Evolutionary conservation across 1,284 basidiomycete genomes (phyloP).

Genomic region (Rhodotorula sp.): DNA sequence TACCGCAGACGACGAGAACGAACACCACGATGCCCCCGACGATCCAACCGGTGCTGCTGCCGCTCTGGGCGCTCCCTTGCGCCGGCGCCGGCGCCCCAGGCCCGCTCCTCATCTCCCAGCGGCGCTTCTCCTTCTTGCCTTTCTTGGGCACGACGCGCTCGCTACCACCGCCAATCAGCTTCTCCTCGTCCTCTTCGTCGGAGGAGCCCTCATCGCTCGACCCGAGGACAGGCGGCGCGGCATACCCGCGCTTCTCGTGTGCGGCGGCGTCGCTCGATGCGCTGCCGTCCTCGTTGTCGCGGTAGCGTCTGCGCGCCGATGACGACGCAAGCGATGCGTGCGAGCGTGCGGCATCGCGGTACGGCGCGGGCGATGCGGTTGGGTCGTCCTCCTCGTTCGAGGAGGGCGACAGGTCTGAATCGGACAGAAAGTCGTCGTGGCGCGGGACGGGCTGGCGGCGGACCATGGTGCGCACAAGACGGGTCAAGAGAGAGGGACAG

Average conservation of each 20-base stretch:
- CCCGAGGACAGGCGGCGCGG: background rate
- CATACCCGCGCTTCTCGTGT: background rate
- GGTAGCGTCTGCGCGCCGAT: background rate
- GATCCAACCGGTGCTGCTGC: background rate
- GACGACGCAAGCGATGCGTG: background rate
- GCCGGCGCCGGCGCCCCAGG: background rate
- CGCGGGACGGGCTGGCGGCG: background rate
- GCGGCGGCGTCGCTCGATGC: background rate
- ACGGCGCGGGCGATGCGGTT: background rate
- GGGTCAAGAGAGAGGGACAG: too few relatives aligned
- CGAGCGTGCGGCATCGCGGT: background rate
- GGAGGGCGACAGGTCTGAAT: conserved; percentile 26
- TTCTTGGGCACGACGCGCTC: background rate
- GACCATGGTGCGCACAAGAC: background rate
- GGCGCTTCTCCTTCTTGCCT: conserved; percentile 1
- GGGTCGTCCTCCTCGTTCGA: conserved; percentile 11
- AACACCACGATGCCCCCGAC: conserved; percentile 1
- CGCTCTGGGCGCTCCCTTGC: background rate
- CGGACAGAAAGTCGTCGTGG: conserved; percentile 29
- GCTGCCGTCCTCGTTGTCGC: background rate
- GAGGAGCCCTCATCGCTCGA: conserved; percentile 10
- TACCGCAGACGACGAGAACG: background rate
- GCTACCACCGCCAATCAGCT: conserved; percentile 14
- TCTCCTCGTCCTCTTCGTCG: conserved; percentile 33
- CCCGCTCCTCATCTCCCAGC: conserved; percentile 21